Evolutionary conservation across 768 basidiomycete genomes (phyloP).

Genomic region (Rhizopogon roseolus): DNA sequence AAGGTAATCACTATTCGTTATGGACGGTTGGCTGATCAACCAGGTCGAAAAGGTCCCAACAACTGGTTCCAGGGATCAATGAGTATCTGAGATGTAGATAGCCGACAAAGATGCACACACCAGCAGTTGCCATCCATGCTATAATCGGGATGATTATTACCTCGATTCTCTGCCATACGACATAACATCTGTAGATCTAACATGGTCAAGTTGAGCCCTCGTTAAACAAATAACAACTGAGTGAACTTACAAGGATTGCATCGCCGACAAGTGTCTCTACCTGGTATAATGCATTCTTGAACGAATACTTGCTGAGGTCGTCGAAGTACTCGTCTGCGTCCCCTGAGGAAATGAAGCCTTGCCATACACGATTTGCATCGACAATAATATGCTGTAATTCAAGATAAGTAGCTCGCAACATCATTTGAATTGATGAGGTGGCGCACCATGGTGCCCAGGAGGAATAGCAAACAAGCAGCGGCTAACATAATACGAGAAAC

Average conservation of each 20-base stretch:
- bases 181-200: too few species aligned
- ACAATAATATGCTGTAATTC: too few species aligned
- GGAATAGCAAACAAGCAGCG: too few species aligned
- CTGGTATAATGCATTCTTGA: slow-evolving; percentile 7
- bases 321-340: not conserved
- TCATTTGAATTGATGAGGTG: too few species aligned
- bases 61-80: not conserved
- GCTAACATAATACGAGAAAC: too few species aligned
- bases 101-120: not conserved
- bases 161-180: too few species aligned
- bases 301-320: not conserved
- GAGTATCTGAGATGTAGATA: not conserved
- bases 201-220: not conserved
- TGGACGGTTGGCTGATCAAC: not conserved
- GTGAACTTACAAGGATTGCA: slow-evolving; percentile 9
- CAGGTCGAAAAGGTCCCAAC: not conserved
- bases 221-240: not conserved
- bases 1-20: too few species aligned
- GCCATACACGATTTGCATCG: too few species aligned
- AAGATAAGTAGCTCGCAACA: too few species aligned
- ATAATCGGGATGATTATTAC: not conserved
- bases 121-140: not conserved
- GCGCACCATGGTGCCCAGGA: too few species aligned
- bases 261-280: slow-evolving; percentile 11
- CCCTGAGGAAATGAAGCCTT: not conserved